These are phyloP conservation scores for Candida insectorum DNA, from an alignment of 805 yeast genomes.

Conservation along the genomic window DNA sequence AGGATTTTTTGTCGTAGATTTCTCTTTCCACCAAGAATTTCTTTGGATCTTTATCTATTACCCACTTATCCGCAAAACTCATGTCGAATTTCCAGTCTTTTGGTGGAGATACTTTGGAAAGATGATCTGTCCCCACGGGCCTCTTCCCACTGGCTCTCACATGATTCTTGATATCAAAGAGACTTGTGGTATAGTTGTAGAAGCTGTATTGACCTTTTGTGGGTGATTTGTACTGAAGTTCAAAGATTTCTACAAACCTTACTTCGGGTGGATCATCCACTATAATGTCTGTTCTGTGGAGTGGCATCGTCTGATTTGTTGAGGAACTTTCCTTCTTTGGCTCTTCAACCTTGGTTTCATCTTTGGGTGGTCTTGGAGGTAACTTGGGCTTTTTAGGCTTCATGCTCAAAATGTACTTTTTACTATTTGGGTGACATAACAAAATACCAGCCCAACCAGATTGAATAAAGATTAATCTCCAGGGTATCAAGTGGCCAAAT, in stretches of 20 bases:
- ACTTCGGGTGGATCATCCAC: constrained; percentile 65
- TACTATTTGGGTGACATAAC: constrained; percentile 58
- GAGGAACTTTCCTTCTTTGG: constrained; percentile 4
- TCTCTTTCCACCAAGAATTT: constrained; percentile 52
- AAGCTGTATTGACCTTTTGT: constrained; percentile 62
- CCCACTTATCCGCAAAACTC: constrained; percentile 57
- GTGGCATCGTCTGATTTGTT: too few relatives aligned
- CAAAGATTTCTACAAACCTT: constrained; percentile 70
- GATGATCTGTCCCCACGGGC: constrained; percentile 60
- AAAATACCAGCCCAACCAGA: constrained; percentile 55
- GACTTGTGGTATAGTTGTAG: constrained; percentile 49
- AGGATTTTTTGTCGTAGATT: constrained; percentile 15
- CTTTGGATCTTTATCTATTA: constrained; percentile 50
- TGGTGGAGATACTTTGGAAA: constrained; percentile 65
- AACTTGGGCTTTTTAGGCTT: constrained; percentile 8
- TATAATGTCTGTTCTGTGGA: constrained; percentile 39
- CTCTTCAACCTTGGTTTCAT: constrained; percentile 7
- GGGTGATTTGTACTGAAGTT: constrained; percentile 63
- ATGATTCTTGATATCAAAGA: constrained; percentile 52
- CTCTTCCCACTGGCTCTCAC: constrained; percentile 40
- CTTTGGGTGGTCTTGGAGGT: constrained; percentile 4
- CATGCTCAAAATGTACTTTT: constrained; percentile 22
- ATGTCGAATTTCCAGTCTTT: constrained; percentile 67
- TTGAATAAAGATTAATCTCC: constrained; percentile 56
- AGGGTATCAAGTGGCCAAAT: constrained; percentile 55